Evolutionary conservation across 768 basidiomycete genomes (phyloP).

Genomic region (Boletales sp.): DNA sequence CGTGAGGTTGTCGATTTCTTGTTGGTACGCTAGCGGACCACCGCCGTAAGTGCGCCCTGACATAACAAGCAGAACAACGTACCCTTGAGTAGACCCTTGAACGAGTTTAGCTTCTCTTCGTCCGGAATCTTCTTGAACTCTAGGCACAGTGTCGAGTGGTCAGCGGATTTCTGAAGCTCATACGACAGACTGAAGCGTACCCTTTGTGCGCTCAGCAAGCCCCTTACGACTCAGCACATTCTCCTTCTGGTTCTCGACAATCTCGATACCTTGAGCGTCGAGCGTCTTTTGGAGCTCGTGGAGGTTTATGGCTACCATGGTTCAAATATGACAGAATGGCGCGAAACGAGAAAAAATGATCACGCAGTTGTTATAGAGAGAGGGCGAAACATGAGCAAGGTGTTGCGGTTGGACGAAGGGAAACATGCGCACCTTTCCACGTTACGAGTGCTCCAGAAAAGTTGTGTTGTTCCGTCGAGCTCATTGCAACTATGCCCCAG

Average conservation of each 20-base stretch:
- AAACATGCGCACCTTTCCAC: constrained; percentile 71
- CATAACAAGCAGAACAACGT: not conserved
- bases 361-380: not conserved
- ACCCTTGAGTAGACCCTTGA: constrained; percentile 92
- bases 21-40: constrained; percentile 72
- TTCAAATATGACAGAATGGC: not conserved
- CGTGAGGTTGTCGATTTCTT: constrained; percentile 93
- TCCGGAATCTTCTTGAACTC: constrained; percentile 97
- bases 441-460: constrained; percentile 90
- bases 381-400: constrained; percentile 1
- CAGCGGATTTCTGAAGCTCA: not conserved
- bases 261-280: constrained; percentile 88
- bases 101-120: constrained; percentile 77
- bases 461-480: constrained; percentile 56
- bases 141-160: constrained; percentile 26
- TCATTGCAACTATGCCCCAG: constrained; percentile 10
- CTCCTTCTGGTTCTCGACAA: constrained; percentile 99
- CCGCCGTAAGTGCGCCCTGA: not conserved
- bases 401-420: not conserved
- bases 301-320: constrained; percentile 71
- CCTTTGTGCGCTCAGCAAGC: constrained; percentile 93
- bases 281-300: constrained; percentile 89
- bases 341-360: not conserved
- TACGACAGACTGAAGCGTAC: constrained; percentile 33
- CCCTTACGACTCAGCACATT: constrained; percentile 90